A percentile compares a stretch with the other conserved stretches of the same genome.
These are phyloP conservation scores for Musa beccarii DNA, from an alignment of 176 grass and related monocot species.

Conservation along the genomic window DNA sequence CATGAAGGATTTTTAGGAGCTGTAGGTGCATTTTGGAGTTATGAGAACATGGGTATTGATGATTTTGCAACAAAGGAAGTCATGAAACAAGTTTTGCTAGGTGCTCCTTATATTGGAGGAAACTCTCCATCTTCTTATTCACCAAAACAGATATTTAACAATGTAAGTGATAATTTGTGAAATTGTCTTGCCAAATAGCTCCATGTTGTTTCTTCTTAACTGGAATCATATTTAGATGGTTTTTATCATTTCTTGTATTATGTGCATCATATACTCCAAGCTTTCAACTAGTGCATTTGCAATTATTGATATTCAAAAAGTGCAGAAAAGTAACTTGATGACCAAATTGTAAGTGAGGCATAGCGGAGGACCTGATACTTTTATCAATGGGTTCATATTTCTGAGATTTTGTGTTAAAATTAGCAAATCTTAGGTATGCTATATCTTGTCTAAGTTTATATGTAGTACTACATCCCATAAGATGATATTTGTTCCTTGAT, in stretches of 20 bases:
- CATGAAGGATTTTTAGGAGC: constrained; percentile 96
- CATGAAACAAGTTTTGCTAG: constrained; percentile 91
- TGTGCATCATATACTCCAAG: not conserved
- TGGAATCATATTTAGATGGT: not conserved
- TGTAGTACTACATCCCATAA: too few species aligned
- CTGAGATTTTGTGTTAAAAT: not conserved
- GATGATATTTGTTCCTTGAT: too few species aligned
- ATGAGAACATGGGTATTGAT: constrained; percentile 97
- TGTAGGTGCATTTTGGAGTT: constrained; percentile 98
- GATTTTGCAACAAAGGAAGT: constrained; percentile 75
- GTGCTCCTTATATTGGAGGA: constrained; percentile 67
- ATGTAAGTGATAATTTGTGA: constrained; percentile 25
- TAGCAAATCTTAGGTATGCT: not conserved
- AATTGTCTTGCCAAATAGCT: not conserved
- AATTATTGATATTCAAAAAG: not conserved
- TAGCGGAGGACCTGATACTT: not conserved
- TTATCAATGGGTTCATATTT: not conserved
- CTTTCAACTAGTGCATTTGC: not conserved
- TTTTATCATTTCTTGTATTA: not conserved
- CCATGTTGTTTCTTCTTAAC: constrained; percentile 1
- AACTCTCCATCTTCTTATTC: constrained; percentile 59
- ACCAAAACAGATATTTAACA: constrained; percentile 28
- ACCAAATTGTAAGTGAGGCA: not conserved
- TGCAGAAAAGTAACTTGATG: not conserved
- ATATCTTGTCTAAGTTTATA: too few species aligned